These are phyloP conservation scores for Eucalyptus sp. DNA, from an alignment of 345 rosid species.

Conservation along the genomic window DNA sequence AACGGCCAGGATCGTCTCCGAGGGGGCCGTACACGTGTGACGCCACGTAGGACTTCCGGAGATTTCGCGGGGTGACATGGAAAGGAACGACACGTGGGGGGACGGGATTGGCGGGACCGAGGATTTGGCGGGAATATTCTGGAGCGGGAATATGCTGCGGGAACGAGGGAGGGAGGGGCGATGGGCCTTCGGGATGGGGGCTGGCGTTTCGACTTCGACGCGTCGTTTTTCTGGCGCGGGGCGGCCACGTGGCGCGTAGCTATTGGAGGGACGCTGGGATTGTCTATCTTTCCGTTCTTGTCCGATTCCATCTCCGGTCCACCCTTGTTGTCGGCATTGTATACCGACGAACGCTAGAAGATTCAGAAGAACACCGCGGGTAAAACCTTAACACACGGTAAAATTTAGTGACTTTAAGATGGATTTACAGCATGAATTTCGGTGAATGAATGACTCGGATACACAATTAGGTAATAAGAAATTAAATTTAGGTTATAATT, in stretches of 20 bases:
- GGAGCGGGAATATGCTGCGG: neutral
- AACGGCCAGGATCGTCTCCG: slow-evolving; percentile 21
- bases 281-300: neutral
- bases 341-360: neutral
- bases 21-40: slow-evolving; percentile 9
- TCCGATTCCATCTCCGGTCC: neutral
- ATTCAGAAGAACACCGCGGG: neutral
- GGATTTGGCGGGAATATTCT: neutral
- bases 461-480: neutral
- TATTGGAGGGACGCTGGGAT: neutral
- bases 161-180: neutral
- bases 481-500: too few relatives aligned
- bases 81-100: neutral
- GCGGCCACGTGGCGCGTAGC: neutral
- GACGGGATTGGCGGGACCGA: neutral
- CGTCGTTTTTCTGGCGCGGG: neutral
- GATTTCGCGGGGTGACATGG: neutral
- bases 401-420: neutral
- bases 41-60: slow-evolving; percentile 28
- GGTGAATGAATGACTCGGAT: rapidly evolving
- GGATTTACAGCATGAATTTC: neutral
- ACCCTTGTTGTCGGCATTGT: neutral
- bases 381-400: neutral
- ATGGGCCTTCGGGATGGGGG: neutral
- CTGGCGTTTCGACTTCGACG: neutral